A percentile compares a stretch with the other conserved stretches of the same genome.
These are phyloP conservation scores for Lasiodiplodia theobromae DNA, from an alignment of 2,329 filamentous ascomycete species.

Conservation along the genomic window DNA sequence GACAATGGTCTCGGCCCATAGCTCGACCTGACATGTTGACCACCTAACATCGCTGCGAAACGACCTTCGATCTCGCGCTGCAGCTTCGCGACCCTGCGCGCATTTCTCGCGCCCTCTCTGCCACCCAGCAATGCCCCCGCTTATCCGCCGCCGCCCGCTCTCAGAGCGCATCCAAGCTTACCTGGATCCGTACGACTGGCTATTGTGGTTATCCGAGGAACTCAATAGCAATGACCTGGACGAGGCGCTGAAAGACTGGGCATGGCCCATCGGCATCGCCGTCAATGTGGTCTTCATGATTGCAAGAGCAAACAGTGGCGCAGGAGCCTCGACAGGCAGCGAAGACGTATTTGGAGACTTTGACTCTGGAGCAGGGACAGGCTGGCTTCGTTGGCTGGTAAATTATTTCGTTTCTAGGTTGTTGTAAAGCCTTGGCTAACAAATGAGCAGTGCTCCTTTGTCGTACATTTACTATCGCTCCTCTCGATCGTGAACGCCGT, in stretches of 20 bases:
- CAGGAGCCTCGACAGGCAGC: constrained; percentile 49
- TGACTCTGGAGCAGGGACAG: constrained; percentile 55
- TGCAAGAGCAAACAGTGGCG: constrained; percentile 76
- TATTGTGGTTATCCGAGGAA: constrained; percentile 91
- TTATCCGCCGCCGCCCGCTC: constrained; percentile 83
- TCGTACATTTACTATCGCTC: constrained; percentile 72
- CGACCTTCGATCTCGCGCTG: background rate
- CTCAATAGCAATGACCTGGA: constrained; percentile 92
- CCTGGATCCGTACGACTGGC: constrained; percentile 86
- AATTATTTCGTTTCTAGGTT: constrained; percentile 36
- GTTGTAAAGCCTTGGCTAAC: constrained; percentile 23
- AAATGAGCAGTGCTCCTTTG: constrained; percentile 54
- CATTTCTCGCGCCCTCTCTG: background rate
- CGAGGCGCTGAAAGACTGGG: constrained; percentile 74
- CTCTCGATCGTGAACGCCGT: constrained; percentile 78
- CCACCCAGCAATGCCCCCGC: constrained; percentile 68
- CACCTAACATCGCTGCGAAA: background rate
- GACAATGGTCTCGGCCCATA: constrained; percentile 21
- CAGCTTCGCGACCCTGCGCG: constrained; percentile 10
- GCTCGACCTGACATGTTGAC: background rate
- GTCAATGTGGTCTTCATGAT: constrained; percentile 84
- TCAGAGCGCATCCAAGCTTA: constrained; percentile 79
- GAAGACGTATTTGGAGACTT: constrained; percentile 89
- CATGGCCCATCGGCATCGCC: constrained; percentile 74
- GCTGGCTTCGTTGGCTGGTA: constrained; percentile 74